A percentile compares a stretch with the other conserved stretches of the same genome.
phyloP scores from a whole-genome alignment of 768 basidiomycete species.

The Hygrophoropsis aurantiaca region DNA sequence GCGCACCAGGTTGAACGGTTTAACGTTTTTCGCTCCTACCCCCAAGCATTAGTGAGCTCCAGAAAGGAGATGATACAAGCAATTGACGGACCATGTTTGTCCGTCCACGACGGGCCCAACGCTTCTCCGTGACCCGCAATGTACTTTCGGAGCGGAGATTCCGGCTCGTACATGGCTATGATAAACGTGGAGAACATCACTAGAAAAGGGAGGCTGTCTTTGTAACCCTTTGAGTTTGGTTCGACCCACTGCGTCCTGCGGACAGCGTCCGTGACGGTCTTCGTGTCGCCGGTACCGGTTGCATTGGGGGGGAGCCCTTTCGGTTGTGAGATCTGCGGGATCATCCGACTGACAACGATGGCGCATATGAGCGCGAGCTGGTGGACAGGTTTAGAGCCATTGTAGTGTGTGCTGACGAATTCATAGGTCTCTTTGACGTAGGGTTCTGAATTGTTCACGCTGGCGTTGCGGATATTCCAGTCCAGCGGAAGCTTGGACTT shows the following conservation, averaged over 20 bases:
- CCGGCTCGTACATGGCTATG: constrained; percentile 2
- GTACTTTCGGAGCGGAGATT: neutral
- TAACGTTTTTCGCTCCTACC: constrained; percentile 1
- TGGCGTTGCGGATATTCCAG: neutral
- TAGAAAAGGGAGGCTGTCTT: neutral
- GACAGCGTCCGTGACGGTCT: neutral
- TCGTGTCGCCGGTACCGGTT: neutral
- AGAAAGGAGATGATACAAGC: neutral
- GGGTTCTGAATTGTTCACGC: neutral
- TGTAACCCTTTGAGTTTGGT: neutral
- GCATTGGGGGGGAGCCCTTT: too few species aligned
- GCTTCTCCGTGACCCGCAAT: neutral
- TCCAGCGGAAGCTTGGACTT: neutral
- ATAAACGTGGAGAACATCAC: constrained; percentile 1
- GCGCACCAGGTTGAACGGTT: constrained; percentile 3
- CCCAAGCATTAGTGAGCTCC: neutral
- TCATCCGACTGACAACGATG: neutral
- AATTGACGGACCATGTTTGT: neutral
- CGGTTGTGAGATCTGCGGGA: neutral
- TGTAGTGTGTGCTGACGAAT: neutral
- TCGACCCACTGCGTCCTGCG: neutral
- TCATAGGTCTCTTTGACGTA: neutral
- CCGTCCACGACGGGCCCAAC: neutral
- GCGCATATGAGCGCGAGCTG: neutral
- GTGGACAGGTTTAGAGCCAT: neutral